These are phyloP conservation scores for Eucalyptus polyanthemos DNA, from an alignment of 345 rosid genomes.

Conservation along the genomic window DNA sequence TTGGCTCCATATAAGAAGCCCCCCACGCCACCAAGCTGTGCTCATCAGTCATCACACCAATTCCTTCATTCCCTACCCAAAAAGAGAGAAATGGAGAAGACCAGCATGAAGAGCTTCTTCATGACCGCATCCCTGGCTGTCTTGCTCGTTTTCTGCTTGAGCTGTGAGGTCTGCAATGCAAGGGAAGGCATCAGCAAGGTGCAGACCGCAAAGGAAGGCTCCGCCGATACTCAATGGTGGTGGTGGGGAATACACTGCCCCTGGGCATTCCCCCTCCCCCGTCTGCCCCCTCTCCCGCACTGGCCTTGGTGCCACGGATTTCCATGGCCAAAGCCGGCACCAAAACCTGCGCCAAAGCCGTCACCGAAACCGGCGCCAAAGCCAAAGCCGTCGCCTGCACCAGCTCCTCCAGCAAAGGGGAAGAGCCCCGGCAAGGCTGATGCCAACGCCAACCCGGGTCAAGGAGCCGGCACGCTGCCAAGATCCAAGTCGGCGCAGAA, in stretches of 20 bases:
- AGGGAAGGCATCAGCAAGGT: not conserved
- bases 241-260: not conserved
- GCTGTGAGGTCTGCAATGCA: not conserved
- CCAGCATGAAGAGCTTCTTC: not conserved
- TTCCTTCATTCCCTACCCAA: not conserved
- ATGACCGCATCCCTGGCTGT: not conserved
- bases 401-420: not conserved
- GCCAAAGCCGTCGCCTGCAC: not conserved
- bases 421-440: not conserved
- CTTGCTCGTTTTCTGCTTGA: not conserved
- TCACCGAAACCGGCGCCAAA: not conserved
- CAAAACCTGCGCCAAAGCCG: not conserved
- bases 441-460: not conserved
- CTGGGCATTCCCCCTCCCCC: not conserved
- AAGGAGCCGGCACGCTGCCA: not conserved
- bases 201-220: not conserved
- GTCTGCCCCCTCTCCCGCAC: not conserved
- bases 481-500: not conserved
- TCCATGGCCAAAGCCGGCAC: not conserved
- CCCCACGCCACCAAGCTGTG: not conserved
- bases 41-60: not conserved
- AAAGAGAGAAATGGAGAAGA: not conserved
- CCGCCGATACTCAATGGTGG: not conserved
- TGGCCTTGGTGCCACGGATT: not conserved
- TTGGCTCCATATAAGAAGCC: not conserved